Base-by-base conservation (phyloP, 2,329 filamentous ascomycete species). In the Colletotrichum godetiae region DNA sequence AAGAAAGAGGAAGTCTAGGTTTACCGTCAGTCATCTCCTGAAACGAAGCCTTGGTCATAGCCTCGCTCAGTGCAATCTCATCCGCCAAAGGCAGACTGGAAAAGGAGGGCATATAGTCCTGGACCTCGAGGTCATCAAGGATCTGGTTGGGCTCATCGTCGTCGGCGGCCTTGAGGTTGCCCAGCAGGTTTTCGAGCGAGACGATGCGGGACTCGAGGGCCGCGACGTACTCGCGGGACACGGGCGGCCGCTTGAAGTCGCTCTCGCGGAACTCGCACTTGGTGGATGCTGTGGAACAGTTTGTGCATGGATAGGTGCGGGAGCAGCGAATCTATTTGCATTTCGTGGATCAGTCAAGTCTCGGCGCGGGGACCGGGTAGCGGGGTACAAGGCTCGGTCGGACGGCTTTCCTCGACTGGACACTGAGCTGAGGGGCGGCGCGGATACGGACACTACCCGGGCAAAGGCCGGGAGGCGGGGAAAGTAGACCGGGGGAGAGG, bases 101-200 rank as follows among this genome's bases (percentile, higher is more conserved):
- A 15, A 71, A 71, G 3, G 68, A 71, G 13, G 62, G 68, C 1
- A 71, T 56, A 19, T 71, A 60, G 33, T 84, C 53, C 76, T 84
- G 37, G 76, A 84, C 60, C 76, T 80, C 53, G 74, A 80, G 42
- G 74, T 83, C 63, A 81, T 81, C 31, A 76, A 80, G 35, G 76
- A 78, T 6, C 76, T 79, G 27, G 68, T 84, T 52, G 77, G 79
- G 29, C 76, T 75, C 42, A 68, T 76, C 31, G 57, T 75, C 7
- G 75, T 77, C 24, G 78, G 83, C 49, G 77, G 84, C 67, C 76
- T 85, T 33, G 82, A 86, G 75, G 61, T 62, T 52, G 8, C 46
- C 65, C 6, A 77, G 55, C 29, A 76, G 67, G 5, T 71, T 57
- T 24, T 79, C 78, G 5, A 80, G 76, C 5, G 75, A 76, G 11